phyloP scores from a whole-genome alignment of 1,284 basidiomycete species.

The Apiotrichum siamense region DNA sequence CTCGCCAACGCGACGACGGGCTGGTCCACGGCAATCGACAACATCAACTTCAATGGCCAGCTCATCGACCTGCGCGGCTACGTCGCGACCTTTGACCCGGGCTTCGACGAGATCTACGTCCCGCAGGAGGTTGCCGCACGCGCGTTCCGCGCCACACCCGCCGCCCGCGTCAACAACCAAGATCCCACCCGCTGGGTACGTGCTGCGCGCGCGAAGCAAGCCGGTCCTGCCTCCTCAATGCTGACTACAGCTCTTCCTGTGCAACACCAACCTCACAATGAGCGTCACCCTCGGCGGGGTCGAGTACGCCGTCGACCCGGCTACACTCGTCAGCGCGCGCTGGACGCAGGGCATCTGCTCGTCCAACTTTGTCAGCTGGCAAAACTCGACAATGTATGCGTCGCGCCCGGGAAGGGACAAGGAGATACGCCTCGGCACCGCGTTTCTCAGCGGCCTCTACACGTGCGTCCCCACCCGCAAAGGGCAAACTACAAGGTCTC shows the following conservation, averaged over 20 bases:
- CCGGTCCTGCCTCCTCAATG: no score
- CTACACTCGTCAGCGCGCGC: slow-evolving; percentile 27
- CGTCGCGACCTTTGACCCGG: slow-evolving; percentile 40
- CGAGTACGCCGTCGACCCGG: slow-evolving; percentile 29
- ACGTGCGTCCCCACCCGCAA: no score
- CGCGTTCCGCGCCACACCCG: slow-evolving; percentile 25
- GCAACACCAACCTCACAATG: slow-evolving; percentile 33
- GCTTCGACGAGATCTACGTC: slow-evolving; percentile 36
- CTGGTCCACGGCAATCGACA: slow-evolving; percentile 33
- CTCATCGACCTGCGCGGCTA: not conserved
- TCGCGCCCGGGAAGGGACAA: slow-evolving; percentile 32
- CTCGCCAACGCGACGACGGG: slow-evolving; percentile 13
- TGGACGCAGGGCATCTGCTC: slow-evolving; percentile 29
- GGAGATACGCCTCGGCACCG: slow-evolving; percentile 39
- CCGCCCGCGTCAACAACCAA: slow-evolving; percentile 6
- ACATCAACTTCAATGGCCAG: slow-evolving; percentile 25
- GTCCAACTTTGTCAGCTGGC: slow-evolving; percentile 38
- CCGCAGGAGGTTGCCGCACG: slow-evolving; percentile 27
- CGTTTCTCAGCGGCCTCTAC: slow-evolving; percentile 42
- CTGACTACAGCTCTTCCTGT: slow-evolving; percentile 35
- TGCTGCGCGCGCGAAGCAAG: not conserved
- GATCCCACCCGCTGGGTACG: not conserved
- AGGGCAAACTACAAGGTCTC: slow-evolving; percentile 17
- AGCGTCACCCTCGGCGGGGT: slow-evolving; percentile 25
- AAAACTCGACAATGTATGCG: slow-evolving; percentile 13